Evolutionary conservation across 2,329 filamentous ascomycete genomes (phyloP).

Genomic region (Pseudogymnoascus verrucosus): DNA sequence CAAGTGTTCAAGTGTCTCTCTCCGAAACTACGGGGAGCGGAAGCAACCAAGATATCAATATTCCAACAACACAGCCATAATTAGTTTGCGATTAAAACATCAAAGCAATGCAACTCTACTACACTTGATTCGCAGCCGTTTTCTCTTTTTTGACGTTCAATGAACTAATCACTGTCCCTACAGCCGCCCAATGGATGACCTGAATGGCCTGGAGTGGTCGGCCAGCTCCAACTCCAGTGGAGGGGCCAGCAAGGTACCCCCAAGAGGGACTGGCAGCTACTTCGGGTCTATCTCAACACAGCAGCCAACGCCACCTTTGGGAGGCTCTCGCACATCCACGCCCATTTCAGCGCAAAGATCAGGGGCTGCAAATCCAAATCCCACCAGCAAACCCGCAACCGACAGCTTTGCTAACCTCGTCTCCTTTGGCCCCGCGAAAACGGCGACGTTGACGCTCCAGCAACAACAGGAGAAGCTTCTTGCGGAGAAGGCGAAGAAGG

Average conservation of each 20-base stretch:
- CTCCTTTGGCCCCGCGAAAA: constrained; percentile 46
- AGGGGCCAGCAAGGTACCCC: constrained; percentile 34
- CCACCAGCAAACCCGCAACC: constrained; percentile 31
- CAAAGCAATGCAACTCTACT: constrained; percentile 4
- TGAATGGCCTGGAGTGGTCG: constrained; percentile 53
- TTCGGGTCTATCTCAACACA: constrained; percentile 37
- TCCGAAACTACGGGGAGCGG: background rate
- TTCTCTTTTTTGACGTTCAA: background rate
- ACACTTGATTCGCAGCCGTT: background rate
- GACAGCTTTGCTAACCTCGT: constrained; percentile 77
- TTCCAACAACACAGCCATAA: constrained; percentile 7
- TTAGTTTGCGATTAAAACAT: constrained; percentile 4
- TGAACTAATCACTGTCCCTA: constrained; percentile 6
- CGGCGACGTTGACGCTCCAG: constrained; percentile 60
- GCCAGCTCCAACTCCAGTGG: constrained; percentile 28
- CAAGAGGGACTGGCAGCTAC: constrained; percentile 35
- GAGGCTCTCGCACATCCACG: constrained; percentile 48
- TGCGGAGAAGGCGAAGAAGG: constrained; percentile 60
- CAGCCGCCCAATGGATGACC: constrained; percentile 47
- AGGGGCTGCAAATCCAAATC: constrained; percentile 26
- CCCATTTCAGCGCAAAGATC: constrained; percentile 42
- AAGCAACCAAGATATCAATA: constrained; percentile 7
- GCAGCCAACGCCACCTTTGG: constrained; percentile 40
- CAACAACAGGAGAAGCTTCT: constrained; percentile 66
- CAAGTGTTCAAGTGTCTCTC: background rate